Base-by-base conservation (phyloP, 805 yeast genomes). In the Ogataea sp. region DNA sequence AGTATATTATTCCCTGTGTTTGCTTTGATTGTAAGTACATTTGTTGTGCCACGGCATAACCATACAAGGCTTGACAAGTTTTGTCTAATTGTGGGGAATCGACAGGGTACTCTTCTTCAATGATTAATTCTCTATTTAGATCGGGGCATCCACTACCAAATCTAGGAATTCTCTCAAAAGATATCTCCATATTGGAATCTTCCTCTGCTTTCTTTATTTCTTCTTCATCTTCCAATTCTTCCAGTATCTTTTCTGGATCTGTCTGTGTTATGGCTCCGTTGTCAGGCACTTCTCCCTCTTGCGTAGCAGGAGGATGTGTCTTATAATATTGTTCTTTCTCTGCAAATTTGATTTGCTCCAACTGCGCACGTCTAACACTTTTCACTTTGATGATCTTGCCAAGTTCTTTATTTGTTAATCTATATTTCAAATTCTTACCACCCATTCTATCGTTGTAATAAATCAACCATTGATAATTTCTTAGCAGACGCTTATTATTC, bases 371-470 rank as follows among this genome's bases (percentile, higher is more conserved):
- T 24, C 29, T 38, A 16, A 28, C 6, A 24, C 21, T 38, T 25
- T 33, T 34, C 55, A 47, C 3, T 49, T 48, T 26, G 67, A 43
- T 16, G 53, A 50, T 17, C 60, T 42, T 45, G 13, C 40, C 46
- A 25, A 15, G 21, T 8, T 16, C 18, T 14, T 24, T 37, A 30
- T n/a, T 40, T 13, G n/a, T 30, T 37, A 25, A 39, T 44, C n/a
- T 47, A 38, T 20, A 41, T 44, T 27, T 40, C n/a, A 58, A 40
- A 17, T 38, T 45, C 28, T 46, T 49, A 9, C 59, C 55, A 8
- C 78, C 77, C 18, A 61, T 50, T 46, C 65, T 70, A 24, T 59
- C 58, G 37, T 60, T 64, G 67, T 70, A 75, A 45, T 69, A 75
- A 47, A 59, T 60, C 18, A 53, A 46, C 80, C 80, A 75, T 50